Conservation (phyloP, 2,329 filamentous ascomycete genomes). For the Aspergillus hiratsukae region DNA sequence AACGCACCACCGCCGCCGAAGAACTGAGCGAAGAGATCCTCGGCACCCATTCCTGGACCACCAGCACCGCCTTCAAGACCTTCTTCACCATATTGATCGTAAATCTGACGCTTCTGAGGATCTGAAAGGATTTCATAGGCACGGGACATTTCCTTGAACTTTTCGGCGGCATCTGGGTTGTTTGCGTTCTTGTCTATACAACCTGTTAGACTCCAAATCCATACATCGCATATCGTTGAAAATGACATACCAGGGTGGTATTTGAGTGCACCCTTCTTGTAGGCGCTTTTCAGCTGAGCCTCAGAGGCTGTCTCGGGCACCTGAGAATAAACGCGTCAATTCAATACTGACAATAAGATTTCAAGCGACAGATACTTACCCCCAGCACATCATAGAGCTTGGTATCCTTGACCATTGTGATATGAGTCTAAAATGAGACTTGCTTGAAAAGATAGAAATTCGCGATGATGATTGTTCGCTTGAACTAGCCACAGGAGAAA, state of each 20-base stretch:
- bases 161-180: constrained; percentile 89
- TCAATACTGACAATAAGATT: background rate
- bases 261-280: constrained; percentile 86
- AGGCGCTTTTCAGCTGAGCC: constrained; percentile 85
- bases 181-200: constrained; percentile 85
- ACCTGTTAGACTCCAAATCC: background rate
- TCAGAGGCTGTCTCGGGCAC: constrained; percentile 76
- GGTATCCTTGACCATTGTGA: constrained; percentile 50
- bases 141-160: constrained; percentile 96
- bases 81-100: constrained; percentile 97
- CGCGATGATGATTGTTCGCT: background rate
- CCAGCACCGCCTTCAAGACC: constrained; percentile 82
- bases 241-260: constrained; percentile 79
- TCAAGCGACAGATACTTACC: constrained; percentile 31
- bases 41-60: constrained; percentile 84
- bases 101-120: constrained; percentile 81
- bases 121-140: constrained; percentile 96
- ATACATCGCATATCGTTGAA: constrained; percentile 4
- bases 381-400: constrained; percentile 47
- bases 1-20: constrained; percentile 75
- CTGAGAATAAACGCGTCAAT: constrained; percentile 45
- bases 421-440: constrained; percentile 14
- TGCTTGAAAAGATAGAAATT: constrained; percentile 1
- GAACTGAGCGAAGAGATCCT: constrained; percentile 96
- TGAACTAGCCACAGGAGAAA: background rate